A percentile compares a stretch with the other conserved stretches of the same genome.
Conservation (phyloP, 2,329 filamentous ascomycete genomes). For the Sporothrix protearum region DNA sequence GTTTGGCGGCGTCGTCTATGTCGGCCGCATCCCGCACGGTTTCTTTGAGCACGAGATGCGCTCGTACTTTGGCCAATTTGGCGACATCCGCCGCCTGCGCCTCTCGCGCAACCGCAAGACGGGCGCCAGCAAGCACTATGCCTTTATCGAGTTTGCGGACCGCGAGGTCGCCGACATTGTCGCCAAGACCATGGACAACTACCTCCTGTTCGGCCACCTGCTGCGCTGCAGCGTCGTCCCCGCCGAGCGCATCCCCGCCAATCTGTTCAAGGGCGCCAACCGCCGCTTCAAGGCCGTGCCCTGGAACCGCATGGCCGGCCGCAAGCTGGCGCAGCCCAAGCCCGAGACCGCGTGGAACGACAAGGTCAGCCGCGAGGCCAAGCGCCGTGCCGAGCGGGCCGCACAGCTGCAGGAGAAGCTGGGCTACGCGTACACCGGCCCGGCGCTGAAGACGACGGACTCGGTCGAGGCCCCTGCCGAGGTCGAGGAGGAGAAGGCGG, state of each 20-base stretch:
- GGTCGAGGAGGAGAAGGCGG: neutral
- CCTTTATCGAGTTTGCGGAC: constrained; percentile 86
- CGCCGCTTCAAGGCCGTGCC: constrained; percentile 81
- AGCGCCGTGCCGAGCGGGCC: constrained; percentile 63
- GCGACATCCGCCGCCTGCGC: constrained; percentile 70
- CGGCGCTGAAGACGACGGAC: constrained; percentile 59
- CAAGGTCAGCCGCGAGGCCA: constrained; percentile 69
- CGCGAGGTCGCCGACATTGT: constrained; percentile 81
- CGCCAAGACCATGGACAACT: constrained; percentile 95
- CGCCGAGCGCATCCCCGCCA: constrained; percentile 70
- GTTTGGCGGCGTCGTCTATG: constrained; percentile 73
- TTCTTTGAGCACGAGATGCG: constrained; percentile 98
- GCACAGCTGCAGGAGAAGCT: constrained; percentile 68
- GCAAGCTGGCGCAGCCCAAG: constrained; percentile 67
- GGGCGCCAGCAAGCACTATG: constrained; percentile 87
- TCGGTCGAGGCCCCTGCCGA: constrained; percentile 35
- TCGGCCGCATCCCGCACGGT: constrained; percentile 66
- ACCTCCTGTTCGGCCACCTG: constrained; percentile 90
- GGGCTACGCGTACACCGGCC: constrained; percentile 79
- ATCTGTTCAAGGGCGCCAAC: constrained; percentile 87
- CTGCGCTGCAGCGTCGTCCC: constrained; percentile 71
- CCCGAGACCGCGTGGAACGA: constrained; percentile 74
- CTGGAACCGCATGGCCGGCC: constrained; percentile 79
- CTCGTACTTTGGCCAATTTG: constrained; percentile 91
- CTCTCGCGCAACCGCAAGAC: constrained; percentile 90